Base-by-base conservation (phyloP, 2,329 filamentous ascomycete genomes). In the Phaeophleospora eucalypticola region DNA sequence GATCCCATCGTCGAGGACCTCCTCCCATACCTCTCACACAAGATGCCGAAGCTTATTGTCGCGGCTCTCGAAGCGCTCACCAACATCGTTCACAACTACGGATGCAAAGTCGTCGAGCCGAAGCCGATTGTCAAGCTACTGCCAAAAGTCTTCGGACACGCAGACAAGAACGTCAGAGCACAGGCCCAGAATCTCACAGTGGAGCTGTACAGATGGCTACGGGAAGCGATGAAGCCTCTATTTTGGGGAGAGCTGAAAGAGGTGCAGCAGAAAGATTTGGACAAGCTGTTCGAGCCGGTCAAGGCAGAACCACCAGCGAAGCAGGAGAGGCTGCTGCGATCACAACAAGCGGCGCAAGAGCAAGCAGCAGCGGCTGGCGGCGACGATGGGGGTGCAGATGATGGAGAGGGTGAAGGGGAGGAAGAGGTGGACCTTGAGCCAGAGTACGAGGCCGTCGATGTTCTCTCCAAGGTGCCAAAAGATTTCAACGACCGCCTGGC, bases 171-270 rank as follows among this genome's bases (percentile, higher is more conserved):
- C 65, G 88, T 98, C 14, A 85, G 93, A 68, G 89, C 90, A 3
- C 93, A 96, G 67, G 89, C 90, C 20, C 93, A 93, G 38, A 89
- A 86, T 58, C 75, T 98, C 47, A 86, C 91, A 0, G 88, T 96
- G 39, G 94, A 98, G 65, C 81, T 98, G 48, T 98, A 98, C 69
- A 79, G 93, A 68, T 98, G 94, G 93, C 76, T 98, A 27, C 86
- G 91, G 57, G 93, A 98, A 55, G 91, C 91, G 9, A 96, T 98
- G 83, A 98, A 98, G 67, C 89, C 91, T 32, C 85, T 97, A 69
- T 97, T 98, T 67, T 98, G 93, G 90, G 82, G 80, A 36, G 93
- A 98, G 49, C 70, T 98, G 51, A 98, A 98, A 67, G 86, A 91
- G 0, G 91, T 95, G 0, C 93, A 98, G 65, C 93, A 98, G 67